phyloP scores from a whole-genome alignment of 2,329 filamentous ascomycete genomes.

The Ramularia endophylla region DNA sequence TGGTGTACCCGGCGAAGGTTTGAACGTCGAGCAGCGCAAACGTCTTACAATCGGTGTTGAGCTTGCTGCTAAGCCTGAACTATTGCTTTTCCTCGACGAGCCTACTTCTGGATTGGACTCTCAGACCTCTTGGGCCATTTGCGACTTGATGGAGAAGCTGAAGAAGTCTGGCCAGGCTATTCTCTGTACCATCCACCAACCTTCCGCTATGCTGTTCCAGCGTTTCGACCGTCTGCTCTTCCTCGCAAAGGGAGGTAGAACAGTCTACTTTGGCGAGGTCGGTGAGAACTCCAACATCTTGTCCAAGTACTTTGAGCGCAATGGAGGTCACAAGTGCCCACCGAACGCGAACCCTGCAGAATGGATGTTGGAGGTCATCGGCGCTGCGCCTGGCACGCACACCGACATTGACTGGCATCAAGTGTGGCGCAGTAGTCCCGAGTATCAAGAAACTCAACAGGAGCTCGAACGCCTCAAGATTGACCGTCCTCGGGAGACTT shows the following conservation, averaged over 20 bases:
- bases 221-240: conserved; percentile 79
- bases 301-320: conserved; percentile 69
- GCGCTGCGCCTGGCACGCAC: conserved; percentile 45
- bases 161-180: conserved; percentile 86
- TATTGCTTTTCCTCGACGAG: conserved; percentile 90
- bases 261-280: conserved; percentile 77
- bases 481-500: conserved; percentile 28
- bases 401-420: conserved; percentile 48
- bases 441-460: conserved; percentile 39
- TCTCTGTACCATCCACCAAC: conserved; percentile 96
- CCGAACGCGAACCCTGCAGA: conserved; percentile 71
- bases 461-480: conserved; percentile 43
- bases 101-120: conserved; percentile 91
- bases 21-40: conserved; percentile 63
- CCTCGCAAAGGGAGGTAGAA: conserved; percentile 67
- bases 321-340: conserved; percentile 61
- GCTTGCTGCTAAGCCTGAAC: conserved; percentile 80
- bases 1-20: conserved; percentile 81
- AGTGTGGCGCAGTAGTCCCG: conserved; percentile 44
- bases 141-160: conserved; percentile 80
- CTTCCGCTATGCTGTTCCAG: conserved; percentile 92
- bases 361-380: conserved; percentile 63
- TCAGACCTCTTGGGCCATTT: conserved; percentile 89
- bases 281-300: conserved; percentile 63
- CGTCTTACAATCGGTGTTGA: conserved; percentile 95